A percentile compares a stretch with the other conserved stretches of the same genome.
Evolutionary conservation across 306 rosid species (phyloP).

Genomic region (Acacia melanoxylon): DNA sequence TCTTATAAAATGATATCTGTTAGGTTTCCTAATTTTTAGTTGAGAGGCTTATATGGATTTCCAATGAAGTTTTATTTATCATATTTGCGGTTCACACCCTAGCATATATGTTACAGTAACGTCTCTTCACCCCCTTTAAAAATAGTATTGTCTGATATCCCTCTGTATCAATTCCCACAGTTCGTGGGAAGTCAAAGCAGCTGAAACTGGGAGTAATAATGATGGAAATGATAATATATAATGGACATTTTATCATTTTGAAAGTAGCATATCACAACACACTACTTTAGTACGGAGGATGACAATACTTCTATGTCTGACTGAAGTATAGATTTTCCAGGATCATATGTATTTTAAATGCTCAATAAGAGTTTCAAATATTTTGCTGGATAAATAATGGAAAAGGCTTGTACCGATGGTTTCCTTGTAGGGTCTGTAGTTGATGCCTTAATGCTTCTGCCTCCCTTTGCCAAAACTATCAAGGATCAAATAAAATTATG

Average conservation of each 20-base stretch:
- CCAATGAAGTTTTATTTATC: not conserved
- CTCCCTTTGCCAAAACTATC: slow-evolving; percentile 84
- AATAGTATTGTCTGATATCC: not conserved
- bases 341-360: slow-evolving; percentile 18
- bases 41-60: not conserved
- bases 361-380: not conserved
- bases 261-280: slow-evolving; percentile 17
- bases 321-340: not conserved
- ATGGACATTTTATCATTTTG: slow-evolving; percentile 18
- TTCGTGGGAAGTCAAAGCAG: not conserved
- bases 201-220: not conserved
- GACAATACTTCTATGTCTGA: slow-evolving; percentile 18
- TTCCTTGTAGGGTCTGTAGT: slow-evolving; percentile 71
- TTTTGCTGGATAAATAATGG: slow-evolving; percentile 18
- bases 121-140: not conserved
- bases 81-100: not conserved
- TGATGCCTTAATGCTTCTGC: slow-evolving; percentile 71
- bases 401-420: slow-evolving; percentile 56
- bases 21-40: not conserved
- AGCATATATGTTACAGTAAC: not conserved
- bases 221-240: not conserved
- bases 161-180: not conserved
- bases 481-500: slow-evolving; percentile 28
- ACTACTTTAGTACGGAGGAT: not conserved
- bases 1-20: not conserved